A percentile compares a stretch with the other conserved stretches of the same genome.
Conservation (phyloP, 2,329 filamentous ascomycete genomes). For the Knufia fluminis region DNA sequence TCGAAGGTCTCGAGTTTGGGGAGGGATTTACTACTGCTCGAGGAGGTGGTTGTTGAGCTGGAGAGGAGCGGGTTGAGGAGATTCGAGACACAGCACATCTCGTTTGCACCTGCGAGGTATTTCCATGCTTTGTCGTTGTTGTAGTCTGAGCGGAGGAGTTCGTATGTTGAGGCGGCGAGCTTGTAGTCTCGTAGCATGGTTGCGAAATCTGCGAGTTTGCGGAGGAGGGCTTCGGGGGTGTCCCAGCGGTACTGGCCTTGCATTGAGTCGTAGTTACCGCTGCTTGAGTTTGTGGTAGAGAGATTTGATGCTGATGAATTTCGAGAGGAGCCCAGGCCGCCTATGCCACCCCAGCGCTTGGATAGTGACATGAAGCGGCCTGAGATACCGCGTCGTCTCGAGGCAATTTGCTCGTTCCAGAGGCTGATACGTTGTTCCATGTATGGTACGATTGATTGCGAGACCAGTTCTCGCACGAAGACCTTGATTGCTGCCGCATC, state of each 20-base stretch:
- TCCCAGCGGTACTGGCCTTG: slow-evolving; percentile 78
- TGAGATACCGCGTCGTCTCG: slow-evolving; percentile 74
- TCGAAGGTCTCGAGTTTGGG: slow-evolving; percentile 72
- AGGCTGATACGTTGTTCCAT: slow-evolving; percentile 88
- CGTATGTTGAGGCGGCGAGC: slow-evolving; percentile 82
- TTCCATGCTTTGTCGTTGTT: slow-evolving; percentile 95
- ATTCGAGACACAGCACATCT: slow-evolving; percentile 83
- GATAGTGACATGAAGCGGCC: slow-evolving; percentile 93
- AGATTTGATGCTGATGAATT: slow-evolving; percentile 46
- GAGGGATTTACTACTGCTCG: slow-evolving; percentile 60
- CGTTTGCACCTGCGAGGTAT: slow-evolving; percentile 84
- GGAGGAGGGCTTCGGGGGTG: slow-evolving; percentile 78
- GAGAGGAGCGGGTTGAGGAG: slow-evolving; percentile 59
- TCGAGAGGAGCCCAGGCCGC: slow-evolving; percentile 47
- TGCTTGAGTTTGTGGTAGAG: slow-evolving; percentile 29
- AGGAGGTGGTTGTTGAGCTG: slow-evolving; percentile 4
- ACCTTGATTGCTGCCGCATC: slow-evolving; percentile 80
- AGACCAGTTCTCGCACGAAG: slow-evolving; percentile 89
- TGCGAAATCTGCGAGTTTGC: slow-evolving; percentile 86
- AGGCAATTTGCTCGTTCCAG: slow-evolving; percentile 97
- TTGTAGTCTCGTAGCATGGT: slow-evolving; percentile 98
- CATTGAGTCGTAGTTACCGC: slow-evolving; percentile 64
- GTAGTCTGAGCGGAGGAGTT: slow-evolving; percentile 80
- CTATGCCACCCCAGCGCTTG: slow-evolving; percentile 79
- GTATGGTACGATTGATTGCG: slow-evolving; percentile 84